Evolutionary conservation across 768 basidiomycete species (phyloP), one percentile per base, ranked within the genome.

Genomic region (Termitomyces titanicus): DNA sequence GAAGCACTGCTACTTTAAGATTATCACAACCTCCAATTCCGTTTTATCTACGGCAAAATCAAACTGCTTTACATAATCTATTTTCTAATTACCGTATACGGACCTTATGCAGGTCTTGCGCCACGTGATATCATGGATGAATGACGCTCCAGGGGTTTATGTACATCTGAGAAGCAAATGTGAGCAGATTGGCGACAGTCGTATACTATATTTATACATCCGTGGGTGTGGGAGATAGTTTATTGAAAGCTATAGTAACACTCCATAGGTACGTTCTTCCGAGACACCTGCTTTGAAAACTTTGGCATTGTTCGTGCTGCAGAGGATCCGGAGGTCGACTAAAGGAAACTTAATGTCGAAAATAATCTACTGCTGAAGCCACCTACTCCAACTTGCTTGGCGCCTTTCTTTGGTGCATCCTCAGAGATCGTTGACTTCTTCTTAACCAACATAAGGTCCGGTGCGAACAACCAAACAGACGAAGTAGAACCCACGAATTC

Each of bases 211-310:
- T 29, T 31, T 29, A 47, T 37, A 46, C 22, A 29, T 45, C 24
- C 18, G 31, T 52, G 37, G 50, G 44, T 48, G 33, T 53, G 50
- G 18, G 47, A 58, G 40, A 29, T 13, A 40, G 50, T 47, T 46
- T 45, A 59, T 42, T 59, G 61, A 50, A 62, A 60, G 31, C 31
- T 40, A 31, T 47, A 60, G 22, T 51, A 49, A 33, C 55, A 62
- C 33, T 59, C 37, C 46, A 47, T 43, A 29, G 61, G 58, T 22
- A 59, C 29, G 29, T 57, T 60, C 55, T 60, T 60, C 24, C 46
- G 25, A 20, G 61, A 62, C 22, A 57, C 58, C 46, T 60, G 38
- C 49, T 62, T 57, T 33, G 59, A 34, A 24, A 62, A 60, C 49
- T 57, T 62, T 20, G 37, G 44, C 11, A 35, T 18, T 29, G 54